Evolutionary conservation across 164 flowering plant species (phyloP), one percentile per base, ranked within the genome.

Genomic region (Vitis riparia): DNA sequence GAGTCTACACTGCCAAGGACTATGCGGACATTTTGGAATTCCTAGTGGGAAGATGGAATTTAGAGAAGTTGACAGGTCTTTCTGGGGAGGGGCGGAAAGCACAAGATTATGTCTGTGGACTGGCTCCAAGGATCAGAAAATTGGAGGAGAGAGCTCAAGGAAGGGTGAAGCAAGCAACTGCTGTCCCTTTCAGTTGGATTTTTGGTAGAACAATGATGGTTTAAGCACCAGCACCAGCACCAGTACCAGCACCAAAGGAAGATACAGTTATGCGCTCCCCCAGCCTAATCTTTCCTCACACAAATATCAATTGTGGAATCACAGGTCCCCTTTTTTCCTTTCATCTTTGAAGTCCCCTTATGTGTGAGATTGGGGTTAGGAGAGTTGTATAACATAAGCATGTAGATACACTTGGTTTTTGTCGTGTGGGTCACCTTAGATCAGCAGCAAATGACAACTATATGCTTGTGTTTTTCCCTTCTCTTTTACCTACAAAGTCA

Each of bases 1-100:
- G 87, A 27, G 87, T 87, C n/a, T 87, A 85, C 79, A 87, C 90
- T 5, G 90, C 88, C 17, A 80, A 77, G 59, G 88, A 85, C 68
- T 83, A 85, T 67, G 87, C 86, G 9, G 87, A 84, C 55, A 87
- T 87, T 50, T 53, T 85, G 44, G 91, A 87, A 55, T 84, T 82
- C 71, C 74, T 87, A 2, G 87, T 85, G 27, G 80, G 72, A 16
- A 70, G 84, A 67, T 87, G 90, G 88, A 78, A 76, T 13, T 58
- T 85, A 12, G 89, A 78, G 63, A 77, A 79, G 68, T 11, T 86
- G 64, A 73, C 75, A 0, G 87, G 84, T 47, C 81, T 85, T n/a
- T 75, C 83, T 8, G 81, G 82, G 9, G 84, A 79, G 59, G 87
- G 80, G 4, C 69, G 59, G n/a, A 78, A 62, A 50, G 89, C 87